Evolutionary conservation across 805 yeast genomes (phyloP).

Genomic region (Starmerella vaccinii): DNA sequence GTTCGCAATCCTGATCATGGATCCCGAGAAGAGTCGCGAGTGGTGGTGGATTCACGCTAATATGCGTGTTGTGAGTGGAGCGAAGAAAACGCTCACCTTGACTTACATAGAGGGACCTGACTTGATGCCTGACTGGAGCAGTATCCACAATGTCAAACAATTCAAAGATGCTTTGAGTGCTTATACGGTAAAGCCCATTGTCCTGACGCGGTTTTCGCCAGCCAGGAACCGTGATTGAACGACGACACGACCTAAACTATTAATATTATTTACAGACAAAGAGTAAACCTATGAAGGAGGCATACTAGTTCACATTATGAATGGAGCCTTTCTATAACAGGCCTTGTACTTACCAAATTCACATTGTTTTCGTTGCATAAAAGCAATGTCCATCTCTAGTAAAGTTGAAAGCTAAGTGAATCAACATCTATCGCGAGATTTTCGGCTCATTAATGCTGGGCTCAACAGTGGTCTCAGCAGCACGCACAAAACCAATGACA

Average conservation of each 20-base stretch:
- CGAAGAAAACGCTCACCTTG: slow-evolving; percentile 64
- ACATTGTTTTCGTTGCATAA: too few relatives aligned
- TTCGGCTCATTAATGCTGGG: background rate
- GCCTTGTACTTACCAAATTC: too few relatives aligned
- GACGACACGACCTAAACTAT: too few relatives aligned
- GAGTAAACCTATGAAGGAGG: too few relatives aligned
- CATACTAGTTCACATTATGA: too few relatives aligned
- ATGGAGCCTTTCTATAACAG: too few relatives aligned
- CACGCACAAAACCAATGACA: slow-evolving; percentile 50
- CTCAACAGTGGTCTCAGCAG: slow-evolving; percentile 26
- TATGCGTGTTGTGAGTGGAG: slow-evolving; percentile 78
- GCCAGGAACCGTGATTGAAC: slow-evolving; percentile 66
- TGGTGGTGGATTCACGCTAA: slow-evolving; percentile 59
- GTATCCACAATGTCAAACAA: slow-evolving; percentile 20
- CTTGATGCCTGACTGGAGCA: slow-evolving; percentile 22
- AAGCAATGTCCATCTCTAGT: background rate
- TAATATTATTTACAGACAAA: too few relatives aligned
- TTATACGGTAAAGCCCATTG: slow-evolving; percentile 52
- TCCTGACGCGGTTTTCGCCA: slow-evolving; percentile 77
- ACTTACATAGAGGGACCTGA: slow-evolving; percentile 55
- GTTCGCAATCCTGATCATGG: slow-evolving; percentile 51
- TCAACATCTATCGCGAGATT: background rate
- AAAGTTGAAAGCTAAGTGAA: too few relatives aligned
- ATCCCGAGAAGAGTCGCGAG: slow-evolving; percentile 32
- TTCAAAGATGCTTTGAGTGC: slow-evolving; percentile 34